Percentiles rank a stretch among this genome's conserved stretches.
These are phyloP conservation scores for Cystofilobasidium capitatum DNA, from an alignment of 768 basidiomycete species.

Conservation along the genomic window DNA sequence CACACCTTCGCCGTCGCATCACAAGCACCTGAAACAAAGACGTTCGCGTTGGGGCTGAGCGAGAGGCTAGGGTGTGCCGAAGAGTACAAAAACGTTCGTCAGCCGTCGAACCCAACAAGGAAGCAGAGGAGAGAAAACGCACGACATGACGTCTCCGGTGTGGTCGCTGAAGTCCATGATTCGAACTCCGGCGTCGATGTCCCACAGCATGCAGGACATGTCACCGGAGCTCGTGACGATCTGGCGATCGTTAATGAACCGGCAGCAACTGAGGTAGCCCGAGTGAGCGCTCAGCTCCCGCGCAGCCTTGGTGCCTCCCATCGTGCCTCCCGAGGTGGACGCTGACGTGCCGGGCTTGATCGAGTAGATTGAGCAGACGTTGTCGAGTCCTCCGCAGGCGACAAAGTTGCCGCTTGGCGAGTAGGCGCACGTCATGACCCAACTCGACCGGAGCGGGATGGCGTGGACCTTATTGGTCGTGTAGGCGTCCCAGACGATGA, in stretches of 20 bases:
- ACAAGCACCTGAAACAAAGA: slow-evolving; percentile 98
- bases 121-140: slow-evolving; percentile 31
- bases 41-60: slow-evolving; percentile 81
- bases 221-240: slow-evolving; percentile 96
- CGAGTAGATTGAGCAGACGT: slow-evolving; percentile 96
- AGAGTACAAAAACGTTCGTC: neutral
- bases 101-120: neutral
- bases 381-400: slow-evolving; percentile 96
- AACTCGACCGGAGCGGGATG: slow-evolving; percentile 91
- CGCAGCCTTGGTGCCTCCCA: slow-evolving; percentile 61
- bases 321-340: neutral
- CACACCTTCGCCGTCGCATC: slow-evolving; percentile 97
- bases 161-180: slow-evolving; percentile 99
- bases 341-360: slow-evolving; percentile 45
- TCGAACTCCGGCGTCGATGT: slow-evolving; percentile 92
- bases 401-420: slow-evolving; percentile 94
- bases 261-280: slow-evolving; percentile 94
- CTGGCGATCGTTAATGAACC: slow-evolving; percentile 97
- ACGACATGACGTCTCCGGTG: slow-evolving; percentile 99
- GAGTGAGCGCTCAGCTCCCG: slow-evolving; percentile 94
- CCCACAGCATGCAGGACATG: slow-evolving; percentile 99
- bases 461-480: slow-evolving; percentile 99
- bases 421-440: slow-evolving; percentile 99
- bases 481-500: slow-evolving; percentile 99
- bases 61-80: slow-evolving; percentile 56